A percentile compares a stretch with the other conserved stretches of the same genome.
Evolutionary conservation across 352 stramenopile species (phyloP).

Genomic region (Phytopythium mirpurense): DNA sequence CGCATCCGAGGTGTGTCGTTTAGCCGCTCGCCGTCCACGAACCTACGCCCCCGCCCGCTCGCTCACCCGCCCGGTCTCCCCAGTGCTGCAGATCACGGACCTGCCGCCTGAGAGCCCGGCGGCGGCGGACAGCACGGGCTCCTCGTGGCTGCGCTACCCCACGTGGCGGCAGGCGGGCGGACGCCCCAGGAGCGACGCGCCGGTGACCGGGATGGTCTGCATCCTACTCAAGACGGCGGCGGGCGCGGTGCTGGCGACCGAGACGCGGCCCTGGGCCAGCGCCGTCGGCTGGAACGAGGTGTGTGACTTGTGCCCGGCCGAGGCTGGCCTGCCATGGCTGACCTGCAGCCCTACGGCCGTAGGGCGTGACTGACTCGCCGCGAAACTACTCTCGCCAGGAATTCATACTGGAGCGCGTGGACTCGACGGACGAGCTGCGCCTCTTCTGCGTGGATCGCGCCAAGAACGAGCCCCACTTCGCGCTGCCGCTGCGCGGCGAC

Average conservation of each 20-base stretch:
- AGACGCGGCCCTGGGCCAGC: conserved; percentile 29
- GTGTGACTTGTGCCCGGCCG: no score
- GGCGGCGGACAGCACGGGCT: conserved; percentile 15
- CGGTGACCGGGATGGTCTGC: conserved; percentile 32
- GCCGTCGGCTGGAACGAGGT: conserved; percentile 55
- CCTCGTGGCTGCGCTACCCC: conserved; percentile 52
- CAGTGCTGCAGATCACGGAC: conserved; percentile 50
- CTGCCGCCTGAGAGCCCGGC: conserved; percentile 25
- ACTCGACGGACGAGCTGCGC: conserved; percentile 52
- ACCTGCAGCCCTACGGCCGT: no score
- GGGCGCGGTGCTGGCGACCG: conserved; percentile 31
- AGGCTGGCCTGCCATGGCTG: no score
- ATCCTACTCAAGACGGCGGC: conserved; percentile 36
- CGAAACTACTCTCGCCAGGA: conserved; percentile 28
- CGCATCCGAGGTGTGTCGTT: conserved; percentile 46
- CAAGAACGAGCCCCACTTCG: conserved; percentile 38
- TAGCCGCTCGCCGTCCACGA: not conserved
- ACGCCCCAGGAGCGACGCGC: conserved; percentile 19
- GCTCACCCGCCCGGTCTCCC: not conserved
- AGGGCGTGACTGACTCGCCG: not conserved
- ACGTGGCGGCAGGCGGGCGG: conserved; percentile 13
- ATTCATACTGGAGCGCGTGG: conserved; percentile 66
- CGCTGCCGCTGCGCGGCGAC: conserved; percentile 40
- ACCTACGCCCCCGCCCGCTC: not conserved
- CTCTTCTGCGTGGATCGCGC: conserved; percentile 66